phyloP scores from a whole-genome alignment of 345 rosid genomes.

The Boechera retrofracta region DNA sequence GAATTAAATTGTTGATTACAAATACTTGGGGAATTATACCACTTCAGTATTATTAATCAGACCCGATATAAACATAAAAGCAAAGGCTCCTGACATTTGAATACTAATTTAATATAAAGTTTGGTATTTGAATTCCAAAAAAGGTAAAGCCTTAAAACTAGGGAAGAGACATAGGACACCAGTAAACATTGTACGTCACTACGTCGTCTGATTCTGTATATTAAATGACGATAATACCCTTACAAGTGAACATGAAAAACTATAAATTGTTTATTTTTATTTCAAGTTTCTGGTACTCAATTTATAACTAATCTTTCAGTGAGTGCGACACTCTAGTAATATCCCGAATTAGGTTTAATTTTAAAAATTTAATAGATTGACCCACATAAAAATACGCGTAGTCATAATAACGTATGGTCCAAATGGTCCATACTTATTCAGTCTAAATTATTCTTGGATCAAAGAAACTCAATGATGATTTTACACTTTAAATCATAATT shows the following conservation, averaged over 20 bases:
- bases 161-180: slow-evolving; percentile 36
- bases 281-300: not conserved
- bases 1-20: too few relatives aligned
- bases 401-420: slow-evolving; percentile 41
- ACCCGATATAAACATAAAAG: not conserved
- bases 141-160: slow-evolving; percentile 46
- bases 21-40: too few relatives aligned
- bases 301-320: not conserved
- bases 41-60: too few relatives aligned
- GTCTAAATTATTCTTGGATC: slow-evolving; percentile 41
- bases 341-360: slow-evolving; percentile 2
- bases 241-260: not conserved
- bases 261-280: too few relatives aligned
- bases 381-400: slow-evolving; percentile 31
- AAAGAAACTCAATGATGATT: slow-evolving; percentile 40
- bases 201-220: not conserved
- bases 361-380: slow-evolving; percentile 12
- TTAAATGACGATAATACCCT: slow-evolving; percentile 11
- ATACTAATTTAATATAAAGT: slow-evolving; percentile 3
- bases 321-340: slow-evolving; percentile 4
- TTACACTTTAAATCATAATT: slow-evolving; percentile 30
- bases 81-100: slow-evolving; percentile 18
- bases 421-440: slow-evolving; percentile 36
- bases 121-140: slow-evolving; percentile 22
- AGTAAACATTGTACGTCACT: slow-evolving; percentile 2